Evolutionary conservation across 2,329 filamentous ascomycete species (phyloP), one percentile per base, ranked within the genome.

Genomic region (Aspergillus quadricinctus): DNA sequence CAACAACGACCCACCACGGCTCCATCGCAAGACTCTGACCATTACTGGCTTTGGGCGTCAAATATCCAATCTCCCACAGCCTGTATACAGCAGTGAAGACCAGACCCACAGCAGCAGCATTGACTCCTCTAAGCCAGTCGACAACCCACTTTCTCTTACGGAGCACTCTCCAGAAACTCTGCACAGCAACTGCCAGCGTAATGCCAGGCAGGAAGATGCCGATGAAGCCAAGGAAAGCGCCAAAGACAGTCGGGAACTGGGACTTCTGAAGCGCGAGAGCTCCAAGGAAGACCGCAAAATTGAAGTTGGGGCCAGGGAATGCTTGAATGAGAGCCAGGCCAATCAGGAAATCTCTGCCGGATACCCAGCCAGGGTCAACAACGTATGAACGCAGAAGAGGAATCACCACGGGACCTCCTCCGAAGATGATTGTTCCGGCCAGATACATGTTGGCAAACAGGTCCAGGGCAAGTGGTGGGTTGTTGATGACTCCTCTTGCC

Each of bases 401-500:
- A 48, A 88, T 86, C 0, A 88, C 85, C 0, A 87, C 84, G 0
- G 85, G 85, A 0, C 85, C 85, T 2, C 85, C 84, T 3, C 85
- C 85, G 50, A 86, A 84, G 60, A 85, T 86, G 56, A 87, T 81
- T 1, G 88, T 90, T 0, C 88, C 88, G 0, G 88, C 88, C 0
- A 90, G 83, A 64, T 87, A 90, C 73, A 91, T 82, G 69, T 89
- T 90, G 4, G 86, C 78, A 63, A 91, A 90, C 25, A 91, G 79
- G 49, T 81, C 77, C 61, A 84, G 84, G 0, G 80, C 70, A 0
- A 84, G 71, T 0, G 83, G 77, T 0, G 72, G 72, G 9, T 66
- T 45, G 0, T 70, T 56, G 10, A 80, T 50, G 2, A 73, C 49
- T 73, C 71, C 58, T 65, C 78, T 70, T 0, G 81, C 62, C 17